Percentiles rank a stretch among this genome's conserved stretches.
These are phyloP conservation scores for Sporothrix phasma DNA, from an alignment of 2,329 filamentous ascomycete genomes.

Conservation along the genomic window DNA sequence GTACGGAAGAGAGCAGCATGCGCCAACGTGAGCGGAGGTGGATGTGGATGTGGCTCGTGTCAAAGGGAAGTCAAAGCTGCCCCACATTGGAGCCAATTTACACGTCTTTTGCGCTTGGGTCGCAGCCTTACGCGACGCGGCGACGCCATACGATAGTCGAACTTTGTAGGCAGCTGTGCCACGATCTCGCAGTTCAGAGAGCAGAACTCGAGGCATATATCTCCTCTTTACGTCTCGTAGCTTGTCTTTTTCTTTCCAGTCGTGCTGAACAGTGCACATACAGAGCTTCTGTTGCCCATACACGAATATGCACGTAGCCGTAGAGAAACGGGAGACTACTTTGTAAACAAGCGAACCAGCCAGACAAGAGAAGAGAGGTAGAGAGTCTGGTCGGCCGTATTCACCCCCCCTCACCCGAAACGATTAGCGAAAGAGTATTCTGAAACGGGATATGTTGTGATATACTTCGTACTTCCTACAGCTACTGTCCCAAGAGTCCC, in stretches of 20 bases:
- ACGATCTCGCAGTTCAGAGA: too few relatives aligned
- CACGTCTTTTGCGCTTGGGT: neutral
- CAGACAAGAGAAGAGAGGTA: neutral
- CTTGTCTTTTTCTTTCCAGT: neutral
- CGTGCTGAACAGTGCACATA: neutral
- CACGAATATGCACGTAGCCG: conserved; percentile 5
- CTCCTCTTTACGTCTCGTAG: neutral
- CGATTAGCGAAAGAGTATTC: neutral
- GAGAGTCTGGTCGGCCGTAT: neutral
- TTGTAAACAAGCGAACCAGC: neutral
- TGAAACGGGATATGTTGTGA: neutral
- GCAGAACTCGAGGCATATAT: too few relatives aligned
- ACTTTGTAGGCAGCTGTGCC: too few relatives aligned
- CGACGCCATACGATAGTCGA: too few relatives aligned
- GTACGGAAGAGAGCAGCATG: neutral
- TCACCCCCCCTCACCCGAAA: neutral
- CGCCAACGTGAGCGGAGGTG: neutral
- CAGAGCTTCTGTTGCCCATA: neutral
- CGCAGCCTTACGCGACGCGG: neutral
- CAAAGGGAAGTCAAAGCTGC: neutral
- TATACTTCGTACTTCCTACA: neutral
- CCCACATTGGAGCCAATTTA: conserved; percentile 3
- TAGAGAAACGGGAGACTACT: neutral
- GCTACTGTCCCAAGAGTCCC: too few relatives aligned
- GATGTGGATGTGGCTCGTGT: too few relatives aligned